Evolutionary conservation across 2,329 filamentous ascomycete genomes (phyloP), one percentile per base, ranked within the genome.

Genomic region (Tolypocladium tropicale): DNA sequence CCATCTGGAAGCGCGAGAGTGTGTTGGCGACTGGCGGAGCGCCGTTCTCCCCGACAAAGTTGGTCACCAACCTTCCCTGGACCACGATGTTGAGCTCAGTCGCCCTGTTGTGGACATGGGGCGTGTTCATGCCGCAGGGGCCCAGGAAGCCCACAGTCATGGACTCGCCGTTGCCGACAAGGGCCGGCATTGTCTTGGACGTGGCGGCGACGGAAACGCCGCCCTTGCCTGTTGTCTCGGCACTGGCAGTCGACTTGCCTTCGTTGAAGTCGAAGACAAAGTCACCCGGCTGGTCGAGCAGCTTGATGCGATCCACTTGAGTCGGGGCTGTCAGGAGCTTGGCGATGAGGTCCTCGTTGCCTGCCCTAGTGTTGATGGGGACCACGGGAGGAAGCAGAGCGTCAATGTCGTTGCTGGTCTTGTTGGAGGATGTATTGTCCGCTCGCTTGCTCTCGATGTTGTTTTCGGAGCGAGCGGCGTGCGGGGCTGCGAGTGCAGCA

Each of bases 71-170:
- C 10, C 67, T 67, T 28, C 76, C 77, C 61, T 75, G 62, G 55
- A 74, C 72, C 55, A 78, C 65, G 57, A 77, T 68, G 55, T 77
- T 73, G 58, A 79, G 70, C 67, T 79, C 75, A n/a, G 73, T 72
- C 32, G 72, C 71, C 43, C 77, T 74, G 53, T 73, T 74, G 63
- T 79, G 77, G 1, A 74, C 70, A 64, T 79, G 77, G 4, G 74
- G 73, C 5, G 75, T 79, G 67, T 78, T 78, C 65, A 80, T 75
- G 56, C 75, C 77, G 64, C 77, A 81, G 32, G 70, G 71, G 21
- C 72, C 73, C 53, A 80, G 67, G 66, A 77, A 78, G 49, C 75
- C 78, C 21, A 80, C 67, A 2, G 76, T 75, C 70, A 77, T 77
- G 57, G 70, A 70, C 21, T 72, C 70, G 30, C 73, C 74, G 32